Evolutionary conservation across 2,329 filamentous ascomycete genomes (phyloP), one percentile per base, ranked within the genome.

Genomic region (Pseudocercospora fuligena): DNA sequence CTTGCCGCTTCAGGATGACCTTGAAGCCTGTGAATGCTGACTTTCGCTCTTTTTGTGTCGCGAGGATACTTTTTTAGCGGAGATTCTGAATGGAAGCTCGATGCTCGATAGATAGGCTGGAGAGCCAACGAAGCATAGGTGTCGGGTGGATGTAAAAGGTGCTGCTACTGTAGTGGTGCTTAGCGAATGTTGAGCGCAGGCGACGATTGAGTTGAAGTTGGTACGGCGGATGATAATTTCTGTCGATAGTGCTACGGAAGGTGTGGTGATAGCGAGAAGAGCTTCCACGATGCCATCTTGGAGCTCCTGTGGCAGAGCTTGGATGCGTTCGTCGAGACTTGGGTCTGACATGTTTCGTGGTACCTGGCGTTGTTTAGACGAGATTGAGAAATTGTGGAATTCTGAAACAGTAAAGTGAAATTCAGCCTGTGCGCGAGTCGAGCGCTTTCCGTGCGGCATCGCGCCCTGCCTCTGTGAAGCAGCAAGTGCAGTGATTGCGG

Each of bases 281-380:
- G 36, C 31, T 11, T 64, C 54, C 21, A 64, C 53, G 23, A 64
- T 64, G 25, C 19, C 23, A 12, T 60, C 62, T 54, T 64, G 62
- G 14, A 64, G 54, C 46, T 64, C 62, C 43, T 64, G 56, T 33
- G 29, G 29, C 7, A 64, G 62, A 14, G 19, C 36, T 21, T 60
- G 62, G 19, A 64, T 60, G 62, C 8, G 33, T 7, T 47, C 16
- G 5, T 8, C 16, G 5, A 47, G 43, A 23, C n/a, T 8, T 5
- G 43, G 43, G n/a, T 2, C 21, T 2, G 43, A 47, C 21, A 23
- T 19, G 11, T n/a, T 47, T 8, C 43, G 43, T 19, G 43, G 9
- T 47, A 8, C 7, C 6, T 47, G 43, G 9, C 14, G 14, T 16
- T 5, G 19, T 47, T 2, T 19, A 2, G 40, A 19, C 11, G 16